A percentile compares a stretch with the other conserved stretches of the same genome.
These are phyloP conservation scores for Salix viminalis DNA, from an alignment of 345 rosid genomes.

Conservation along the genomic window DNA sequence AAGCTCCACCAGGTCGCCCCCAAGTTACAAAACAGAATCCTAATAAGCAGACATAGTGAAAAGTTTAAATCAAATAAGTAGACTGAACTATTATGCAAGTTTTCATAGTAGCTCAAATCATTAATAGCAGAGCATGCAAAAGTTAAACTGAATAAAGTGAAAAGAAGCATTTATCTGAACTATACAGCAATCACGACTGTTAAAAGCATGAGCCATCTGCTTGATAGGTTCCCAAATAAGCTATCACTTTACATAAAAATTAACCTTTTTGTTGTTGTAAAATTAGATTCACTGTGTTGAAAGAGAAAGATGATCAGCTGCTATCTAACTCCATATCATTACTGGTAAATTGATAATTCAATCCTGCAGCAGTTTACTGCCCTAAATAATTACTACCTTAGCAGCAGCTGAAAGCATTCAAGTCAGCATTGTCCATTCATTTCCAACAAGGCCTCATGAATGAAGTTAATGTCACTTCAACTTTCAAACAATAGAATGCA, in stretches of 20 bases:
- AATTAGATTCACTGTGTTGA: not conserved
- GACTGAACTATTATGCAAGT: not conserved
- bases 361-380: not conserved
- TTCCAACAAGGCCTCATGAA: not conserved
- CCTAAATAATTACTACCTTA: not conserved
- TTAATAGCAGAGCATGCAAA: not conserved
- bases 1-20: not conserved
- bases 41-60: not conserved
- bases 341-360: not conserved
- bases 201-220: not conserved
- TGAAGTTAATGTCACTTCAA: not conserved
- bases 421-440: not conserved
- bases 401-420: not conserved
- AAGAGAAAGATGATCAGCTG: not conserved
- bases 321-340: not conserved
- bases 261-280: not conserved
- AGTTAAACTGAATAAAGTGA: not conserved
- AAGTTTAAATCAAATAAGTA: not conserved
- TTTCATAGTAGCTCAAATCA: not conserved
- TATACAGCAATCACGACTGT: not conserved
- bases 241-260: not conserved
- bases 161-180: not conserved
- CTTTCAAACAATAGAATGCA: not conserved
- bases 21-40: not conserved
- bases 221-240: not conserved